phyloP scores from a whole-genome alignment of 306 rosid species.

The Acacia confusa region DNA sequence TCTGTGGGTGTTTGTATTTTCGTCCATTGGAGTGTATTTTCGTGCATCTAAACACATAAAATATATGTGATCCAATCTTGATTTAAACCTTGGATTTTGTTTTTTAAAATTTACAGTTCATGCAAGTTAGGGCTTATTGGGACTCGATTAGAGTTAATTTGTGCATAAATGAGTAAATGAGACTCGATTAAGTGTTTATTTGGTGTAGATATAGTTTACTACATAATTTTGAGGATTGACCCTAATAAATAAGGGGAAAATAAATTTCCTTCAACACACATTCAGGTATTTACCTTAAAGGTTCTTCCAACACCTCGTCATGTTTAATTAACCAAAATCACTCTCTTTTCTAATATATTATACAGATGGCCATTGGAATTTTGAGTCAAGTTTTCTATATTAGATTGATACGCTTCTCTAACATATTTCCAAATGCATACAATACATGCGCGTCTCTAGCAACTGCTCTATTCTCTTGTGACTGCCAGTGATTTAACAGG shows the following conservation, averaged over 20 bases:
- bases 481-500: conserved; percentile 22
- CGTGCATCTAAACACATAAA: no score
- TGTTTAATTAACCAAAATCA: no score
- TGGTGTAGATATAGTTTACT: no score
- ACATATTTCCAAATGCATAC: no score
- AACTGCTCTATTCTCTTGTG: no score
- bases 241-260: not conserved
- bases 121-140: not conserved
- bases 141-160: not conserved
- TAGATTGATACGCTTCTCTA: not conserved
- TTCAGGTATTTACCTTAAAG: no score
- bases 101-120: not conserved
- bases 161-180: not conserved
- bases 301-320: not conserved
- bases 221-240: no score
- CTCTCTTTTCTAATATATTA: not conserved
- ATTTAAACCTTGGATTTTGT: not conserved
- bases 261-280: not conserved
- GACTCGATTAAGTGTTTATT: no score
- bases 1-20: no score
- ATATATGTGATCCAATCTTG: not conserved
- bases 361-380: not conserved
- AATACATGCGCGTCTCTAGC: no score
- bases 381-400: no score
- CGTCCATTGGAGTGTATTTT: no score